phyloP scores from a whole-genome alignment of 768 basidiomycete genomes.

The Pisolithus microcarpus region DNA sequence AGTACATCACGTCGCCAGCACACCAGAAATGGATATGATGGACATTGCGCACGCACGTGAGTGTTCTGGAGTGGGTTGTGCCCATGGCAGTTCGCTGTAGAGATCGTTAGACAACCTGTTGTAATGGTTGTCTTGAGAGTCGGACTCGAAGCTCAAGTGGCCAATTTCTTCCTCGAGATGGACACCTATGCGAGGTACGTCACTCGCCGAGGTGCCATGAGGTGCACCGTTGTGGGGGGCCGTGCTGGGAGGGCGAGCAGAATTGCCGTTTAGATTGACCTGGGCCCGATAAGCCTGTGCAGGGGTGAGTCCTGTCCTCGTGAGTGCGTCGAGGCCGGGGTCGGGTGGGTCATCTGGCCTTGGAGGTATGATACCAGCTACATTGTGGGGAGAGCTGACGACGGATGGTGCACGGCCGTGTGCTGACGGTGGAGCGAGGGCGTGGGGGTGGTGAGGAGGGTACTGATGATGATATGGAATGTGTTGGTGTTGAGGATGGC shows the following conservation, averaged over 20 bases:
- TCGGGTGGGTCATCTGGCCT: conserved; percentile 46
- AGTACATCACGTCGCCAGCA: conserved; percentile 21
- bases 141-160: conserved; percentile 53
- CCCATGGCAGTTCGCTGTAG: conserved; percentile 57
- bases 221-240: conserved; percentile 27
- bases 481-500: conserved; percentile 17
- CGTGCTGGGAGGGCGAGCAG: conserved; percentile 15
- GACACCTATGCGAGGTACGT: conserved; percentile 34
- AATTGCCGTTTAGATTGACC: conserved; percentile 46
- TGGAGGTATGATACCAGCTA: conserved; percentile 39
- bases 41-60: conserved; percentile 33
- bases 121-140: conserved; percentile 26
- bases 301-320: conserved; percentile 55
- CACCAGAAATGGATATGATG: conserved; percentile 22
- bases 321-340: conserved; percentile 35
- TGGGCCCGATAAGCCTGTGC: conserved; percentile 81
- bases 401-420: conserved; percentile 46
- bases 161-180: conserved; percentile 52
- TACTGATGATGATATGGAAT: conserved; percentile 9
- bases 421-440: conserved; percentile 35
- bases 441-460: conserved; percentile 15
- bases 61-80: conserved; percentile 28
- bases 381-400: conserved; percentile 32
- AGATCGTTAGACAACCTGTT: conserved; percentile 36
- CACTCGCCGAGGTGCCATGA: conserved; percentile 14